Conservation (phyloP, 1,284 basidiomycete genomes). For the Peniophora sp. region DNA sequence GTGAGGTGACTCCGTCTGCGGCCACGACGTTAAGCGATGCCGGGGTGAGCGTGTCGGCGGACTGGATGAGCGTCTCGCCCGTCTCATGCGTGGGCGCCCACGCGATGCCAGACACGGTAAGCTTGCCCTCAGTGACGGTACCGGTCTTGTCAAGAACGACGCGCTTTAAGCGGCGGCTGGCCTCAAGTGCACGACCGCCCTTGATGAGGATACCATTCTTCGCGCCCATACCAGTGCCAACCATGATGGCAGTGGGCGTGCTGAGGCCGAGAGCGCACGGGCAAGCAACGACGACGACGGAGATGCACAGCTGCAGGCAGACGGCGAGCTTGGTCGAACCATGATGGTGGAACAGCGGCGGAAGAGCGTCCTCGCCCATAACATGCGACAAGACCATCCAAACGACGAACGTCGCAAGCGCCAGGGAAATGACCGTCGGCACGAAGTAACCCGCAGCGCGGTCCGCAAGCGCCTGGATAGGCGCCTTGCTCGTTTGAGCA, state of each 20-base stretch:
- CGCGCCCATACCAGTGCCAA: constrained; percentile 96
- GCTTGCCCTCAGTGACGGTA: constrained; percentile 87
- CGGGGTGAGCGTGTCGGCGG: constrained; percentile 18
- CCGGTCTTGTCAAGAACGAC: constrained; percentile 98
- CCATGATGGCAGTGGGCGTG: constrained; percentile 99
- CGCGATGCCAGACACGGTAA: constrained; percentile 62
- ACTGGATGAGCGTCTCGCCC: constrained; percentile 31
- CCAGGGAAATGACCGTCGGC: constrained; percentile 82
- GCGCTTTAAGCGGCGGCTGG: constrained; percentile 73
- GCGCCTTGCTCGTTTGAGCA: constrained; percentile 96
- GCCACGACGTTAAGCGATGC: constrained; percentile 41
- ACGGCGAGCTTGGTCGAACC: constrained; percentile 86
- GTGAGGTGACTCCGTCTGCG: constrained; percentile 52
- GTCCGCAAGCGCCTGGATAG: constrained; percentile 97
- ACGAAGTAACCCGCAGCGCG: constrained; percentile 94
- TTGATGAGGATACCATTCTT: constrained; percentile 98
- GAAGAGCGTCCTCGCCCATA: constrained; percentile 56
- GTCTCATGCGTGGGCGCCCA: constrained; percentile 59
- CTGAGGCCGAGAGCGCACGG: constrained; percentile 95
- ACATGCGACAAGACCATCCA: constrained; percentile 81
- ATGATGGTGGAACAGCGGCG: constrained; percentile 76
- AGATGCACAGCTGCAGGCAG: constrained; percentile 96
- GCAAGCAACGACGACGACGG: constrained; percentile 96
- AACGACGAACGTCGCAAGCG: constrained; percentile 71
- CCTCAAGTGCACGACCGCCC: constrained; percentile 91